Percentiles rank a stretch among this genome's conserved stretches.
phyloP scores from a whole-genome alignment of 805 yeast species.

The Brettanomyces sp. region DNA sequence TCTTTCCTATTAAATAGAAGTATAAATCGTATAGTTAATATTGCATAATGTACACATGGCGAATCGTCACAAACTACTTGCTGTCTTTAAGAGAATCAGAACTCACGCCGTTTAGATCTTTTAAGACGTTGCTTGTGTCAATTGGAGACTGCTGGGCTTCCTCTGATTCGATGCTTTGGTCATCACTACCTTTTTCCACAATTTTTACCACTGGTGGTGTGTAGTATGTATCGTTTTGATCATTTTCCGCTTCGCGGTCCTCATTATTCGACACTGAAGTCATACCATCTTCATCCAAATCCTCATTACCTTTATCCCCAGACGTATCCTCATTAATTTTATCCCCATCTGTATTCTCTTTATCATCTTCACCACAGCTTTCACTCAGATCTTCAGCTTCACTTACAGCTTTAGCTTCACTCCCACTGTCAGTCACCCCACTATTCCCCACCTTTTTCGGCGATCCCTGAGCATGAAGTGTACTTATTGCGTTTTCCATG shows the following conservation, averaged over 20 bases:
- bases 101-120: too few species aligned
- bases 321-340: background rate
- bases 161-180: background rate
- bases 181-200: background rate
- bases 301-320: background rate
- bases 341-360: background rate
- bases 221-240: constrained; percentile 1
- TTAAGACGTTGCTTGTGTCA: too few species aligned
- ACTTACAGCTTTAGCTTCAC: too few species aligned
- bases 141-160: background rate
- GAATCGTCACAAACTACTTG: background rate
- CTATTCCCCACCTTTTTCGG: too few species aligned
- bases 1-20: background rate
- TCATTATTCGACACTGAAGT: background rate
- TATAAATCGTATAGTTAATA: background rate
- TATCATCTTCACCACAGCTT: too few species aligned
- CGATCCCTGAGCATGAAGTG: background rate
- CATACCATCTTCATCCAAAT: background rate
- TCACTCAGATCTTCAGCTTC: too few species aligned
- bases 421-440: too few species aligned
- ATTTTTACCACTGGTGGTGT: constrained; percentile 1
- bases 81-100: too few species aligned
- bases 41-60: background rate
- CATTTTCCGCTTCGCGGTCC: background rate
- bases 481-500: constrained; percentile 1